Conservation (phyloP, 345 rosid genomes). For the Dipteronia dyeriana region DNA sequence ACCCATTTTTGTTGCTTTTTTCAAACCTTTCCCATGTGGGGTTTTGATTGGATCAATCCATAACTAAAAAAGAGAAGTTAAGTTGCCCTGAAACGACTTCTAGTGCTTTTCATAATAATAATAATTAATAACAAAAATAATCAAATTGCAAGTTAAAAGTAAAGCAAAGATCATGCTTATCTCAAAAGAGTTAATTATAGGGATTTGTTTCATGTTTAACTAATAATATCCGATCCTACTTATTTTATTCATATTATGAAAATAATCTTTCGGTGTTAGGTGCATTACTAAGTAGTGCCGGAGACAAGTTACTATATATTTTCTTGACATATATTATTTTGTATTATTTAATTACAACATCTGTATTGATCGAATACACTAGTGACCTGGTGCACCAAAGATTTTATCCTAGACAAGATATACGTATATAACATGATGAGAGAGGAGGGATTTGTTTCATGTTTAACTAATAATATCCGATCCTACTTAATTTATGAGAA, state of each 20-base stretch:
- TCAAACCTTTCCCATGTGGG: slow-evolving; percentile 18
- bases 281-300: no score
- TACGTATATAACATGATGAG: no score
- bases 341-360: no score
- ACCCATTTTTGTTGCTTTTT: neutral
- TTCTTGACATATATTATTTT: no score
- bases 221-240: slow-evolving; percentile 10
- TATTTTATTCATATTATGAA: neutral
- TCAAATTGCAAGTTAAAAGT: neutral
- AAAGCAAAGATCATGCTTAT: slow-evolving; percentile 30
- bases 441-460: no score
- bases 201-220: slow-evolving; percentile 32
- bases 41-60: slow-evolving; percentile 16
- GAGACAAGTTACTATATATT: no score
- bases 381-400: no score
- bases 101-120: slow-evolving; percentile 8
- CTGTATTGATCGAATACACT: no score
- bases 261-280: no score
- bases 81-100: slow-evolving; percentile 16
- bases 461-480: no score
- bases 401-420: no score
- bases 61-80: neutral
- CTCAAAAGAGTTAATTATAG: slow-evolving; percentile 25
- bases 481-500: no score
- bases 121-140: neutral